Evolutionary conservation across 768 basidiomycete species (phyloP).

Genomic region (Suillus clintonianus): DNA sequence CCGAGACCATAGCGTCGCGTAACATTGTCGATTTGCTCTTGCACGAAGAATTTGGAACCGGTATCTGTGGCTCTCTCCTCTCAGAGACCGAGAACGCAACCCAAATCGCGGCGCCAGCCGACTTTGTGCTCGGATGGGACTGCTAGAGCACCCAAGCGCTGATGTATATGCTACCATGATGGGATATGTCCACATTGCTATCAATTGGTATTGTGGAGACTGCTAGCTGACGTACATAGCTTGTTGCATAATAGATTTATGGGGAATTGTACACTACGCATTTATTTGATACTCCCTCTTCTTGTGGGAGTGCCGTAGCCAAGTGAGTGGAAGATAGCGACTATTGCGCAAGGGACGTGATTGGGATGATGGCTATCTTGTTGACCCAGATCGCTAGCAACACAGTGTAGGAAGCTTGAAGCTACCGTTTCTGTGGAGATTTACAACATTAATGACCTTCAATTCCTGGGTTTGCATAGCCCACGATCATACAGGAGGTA

Average conservation of each 20-base stretch:
- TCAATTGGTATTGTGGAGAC: neutral
- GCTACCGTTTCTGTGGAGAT: too few relatives aligned
- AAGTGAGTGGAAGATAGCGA: neutral
- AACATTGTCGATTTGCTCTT: conserved; percentile 83
- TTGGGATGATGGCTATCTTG: neutral
- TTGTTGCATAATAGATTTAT: neutral
- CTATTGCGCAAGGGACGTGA: neutral
- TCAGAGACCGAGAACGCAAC: conserved; percentile 24
- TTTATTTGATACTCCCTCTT: neutral
- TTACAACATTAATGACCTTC: too few relatives aligned
- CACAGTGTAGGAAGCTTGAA: too few relatives aligned
- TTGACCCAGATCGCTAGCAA: neutral
- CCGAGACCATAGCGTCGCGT: conserved; percentile 79
- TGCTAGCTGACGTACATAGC: neutral
- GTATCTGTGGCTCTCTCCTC: conserved; percentile 61
- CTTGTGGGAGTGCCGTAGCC: too few relatives aligned
- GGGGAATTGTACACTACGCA: neutral
- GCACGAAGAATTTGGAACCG: conserved; percentile 66
- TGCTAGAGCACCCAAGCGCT: conserved; percentile 43
- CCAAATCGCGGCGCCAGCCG: conserved; percentile 23
- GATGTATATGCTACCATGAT: neutral
- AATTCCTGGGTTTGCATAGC: too few relatives aligned
- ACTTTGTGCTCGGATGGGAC: conserved; percentile 76
- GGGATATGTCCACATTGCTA: neutral
- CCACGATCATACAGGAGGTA: too few relatives aligned